phyloP scores from a whole-genome alignment of 1,284 basidiomycete species.

The Trametes versicolor region DNA sequence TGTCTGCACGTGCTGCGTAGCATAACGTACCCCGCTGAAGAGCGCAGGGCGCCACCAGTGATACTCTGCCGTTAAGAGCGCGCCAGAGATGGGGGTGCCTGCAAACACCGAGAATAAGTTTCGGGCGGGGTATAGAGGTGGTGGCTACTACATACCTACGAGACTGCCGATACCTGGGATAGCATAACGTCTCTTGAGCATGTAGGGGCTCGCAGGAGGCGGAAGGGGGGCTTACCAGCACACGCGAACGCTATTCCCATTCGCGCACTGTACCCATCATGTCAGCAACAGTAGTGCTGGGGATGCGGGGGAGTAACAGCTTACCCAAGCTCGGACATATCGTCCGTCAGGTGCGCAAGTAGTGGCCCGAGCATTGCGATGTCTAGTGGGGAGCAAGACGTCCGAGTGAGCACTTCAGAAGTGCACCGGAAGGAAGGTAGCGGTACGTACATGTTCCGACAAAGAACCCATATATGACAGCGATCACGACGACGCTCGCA shows the following conservation, averaged over 20 bases:
- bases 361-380: conserved; percentile 30
- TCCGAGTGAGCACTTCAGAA: background rate
- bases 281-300: background rate
- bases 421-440: background rate
- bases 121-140: background rate
- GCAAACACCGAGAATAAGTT: background rate
- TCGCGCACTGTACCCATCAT: conserved; percentile 17
- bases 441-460: conserved; percentile 31
- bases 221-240: conserved; percentile 11
- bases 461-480: conserved; percentile 36
- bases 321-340: conserved; percentile 34
- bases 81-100: conserved; percentile 33
- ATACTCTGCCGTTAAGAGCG: conserved; percentile 28
- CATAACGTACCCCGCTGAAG: conserved; percentile 33
- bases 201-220: no score
- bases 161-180: conserved; percentile 31
- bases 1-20: background rate
- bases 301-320: background rate
- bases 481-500: conserved; percentile 36
- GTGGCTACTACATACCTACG: conserved; percentile 16
- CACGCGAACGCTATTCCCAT: conserved; percentile 35
- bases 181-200: no score
- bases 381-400: conserved; percentile 11
- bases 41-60: conserved; percentile 34
- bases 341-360: conserved; percentile 29